phyloP scores from a whole-genome alignment of 2,329 filamentous ascomycete species.

The Cladosporium sp. region DNA sequence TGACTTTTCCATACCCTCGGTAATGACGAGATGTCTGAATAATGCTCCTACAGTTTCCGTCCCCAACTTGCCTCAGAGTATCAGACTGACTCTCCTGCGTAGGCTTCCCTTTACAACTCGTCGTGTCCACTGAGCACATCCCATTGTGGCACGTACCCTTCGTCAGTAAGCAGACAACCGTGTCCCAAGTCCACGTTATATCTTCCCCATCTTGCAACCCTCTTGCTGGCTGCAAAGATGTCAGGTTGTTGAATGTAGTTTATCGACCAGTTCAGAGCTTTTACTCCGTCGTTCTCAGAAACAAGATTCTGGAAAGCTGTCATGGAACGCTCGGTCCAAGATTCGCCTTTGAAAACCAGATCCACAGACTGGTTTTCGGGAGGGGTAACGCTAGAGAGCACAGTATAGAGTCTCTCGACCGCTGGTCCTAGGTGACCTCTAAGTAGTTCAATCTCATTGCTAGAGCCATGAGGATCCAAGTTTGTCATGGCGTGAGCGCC shows the following conservation, averaged over 20 bases:
- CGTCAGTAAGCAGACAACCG: neutral
- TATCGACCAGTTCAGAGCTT: neutral
- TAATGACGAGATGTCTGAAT: too few relatives aligned
- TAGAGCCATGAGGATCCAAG: neutral
- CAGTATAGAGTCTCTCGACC: neutral
- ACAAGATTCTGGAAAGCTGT: neutral
- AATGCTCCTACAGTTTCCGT: too few relatives aligned
- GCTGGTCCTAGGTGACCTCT: neutral
- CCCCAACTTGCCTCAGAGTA: too few relatives aligned
- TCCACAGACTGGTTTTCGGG: neutral
- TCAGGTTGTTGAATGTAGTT: neutral
- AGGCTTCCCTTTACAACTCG: neutral
- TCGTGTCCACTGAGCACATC: neutral
- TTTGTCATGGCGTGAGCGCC: neutral
- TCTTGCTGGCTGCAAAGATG: neutral
- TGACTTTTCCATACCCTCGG: too few relatives aligned
- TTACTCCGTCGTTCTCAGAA: neutral
- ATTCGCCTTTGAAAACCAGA: neutral
- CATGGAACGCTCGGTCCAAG: neutral
- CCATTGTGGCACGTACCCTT: neutral
- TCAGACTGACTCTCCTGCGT: too few relatives aligned
- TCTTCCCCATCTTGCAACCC: neutral
- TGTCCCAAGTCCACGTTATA: neutral
- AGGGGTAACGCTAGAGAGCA: neutral
- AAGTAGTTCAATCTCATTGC: neutral